Conservation (phyloP, 441 rosid genomes). For the Pelargonium myrrhifolium region DNA sequence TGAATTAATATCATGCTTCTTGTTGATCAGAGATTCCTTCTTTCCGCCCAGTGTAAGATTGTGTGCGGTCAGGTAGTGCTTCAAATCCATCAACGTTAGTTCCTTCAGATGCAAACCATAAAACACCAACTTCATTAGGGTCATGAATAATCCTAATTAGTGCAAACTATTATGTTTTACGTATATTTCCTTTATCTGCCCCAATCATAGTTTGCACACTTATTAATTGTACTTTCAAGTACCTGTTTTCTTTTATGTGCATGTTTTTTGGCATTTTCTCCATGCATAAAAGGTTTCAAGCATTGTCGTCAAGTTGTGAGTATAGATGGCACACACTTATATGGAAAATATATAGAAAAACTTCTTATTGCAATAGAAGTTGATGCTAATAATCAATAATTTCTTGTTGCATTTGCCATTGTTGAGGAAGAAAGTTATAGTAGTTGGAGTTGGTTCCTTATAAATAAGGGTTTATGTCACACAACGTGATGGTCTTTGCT, state of each 20-base stretch:
- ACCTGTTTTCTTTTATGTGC: conserved; percentile 61
- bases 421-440: background rate
- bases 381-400: background rate
- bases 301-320: background rate
- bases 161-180: conserved; percentile 27
- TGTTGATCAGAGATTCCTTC: conserved; percentile 61
- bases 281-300: conserved; percentile 3
- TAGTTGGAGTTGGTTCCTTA: background rate
- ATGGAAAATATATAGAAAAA: background rate
- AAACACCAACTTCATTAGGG: background rate
- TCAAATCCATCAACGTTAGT: conserved; percentile 59
- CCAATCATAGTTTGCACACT: conserved; percentile 51
- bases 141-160: background rate
- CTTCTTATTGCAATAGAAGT: background rate
- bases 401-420: background rate
- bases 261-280: too few relatives aligned
- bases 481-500: background rate
- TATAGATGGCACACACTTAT: background rate
- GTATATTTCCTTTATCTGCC: conserved; percentile 80
- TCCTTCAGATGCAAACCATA: conserved; percentile 56
- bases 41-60: conserved; percentile 55
- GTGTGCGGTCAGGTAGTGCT: conserved; percentile 56
- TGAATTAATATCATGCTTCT: conserved; percentile 63
- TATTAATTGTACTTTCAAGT: conserved; percentile 40
- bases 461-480: background rate